Base-by-base conservation (phyloP, 2,329 filamentous ascomycete species). In the Aspergillus thermomutatus region DNA sequence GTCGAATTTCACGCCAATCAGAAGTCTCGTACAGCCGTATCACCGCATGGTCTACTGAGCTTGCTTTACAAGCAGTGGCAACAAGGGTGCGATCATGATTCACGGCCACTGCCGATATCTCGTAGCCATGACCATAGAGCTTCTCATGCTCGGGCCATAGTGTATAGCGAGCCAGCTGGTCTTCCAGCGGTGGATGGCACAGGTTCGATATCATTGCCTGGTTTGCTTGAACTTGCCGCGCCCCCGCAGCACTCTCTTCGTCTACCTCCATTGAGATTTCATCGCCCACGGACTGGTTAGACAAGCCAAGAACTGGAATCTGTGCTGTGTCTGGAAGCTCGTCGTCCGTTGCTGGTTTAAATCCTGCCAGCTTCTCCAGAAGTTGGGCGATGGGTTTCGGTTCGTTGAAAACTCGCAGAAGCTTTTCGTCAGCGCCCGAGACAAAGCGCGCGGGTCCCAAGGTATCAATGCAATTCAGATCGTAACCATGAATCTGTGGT, bases 71-170 rank as follows among this genome's bases (percentile, higher is more conserved):
- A 1, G 94, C 92, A 53, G 92, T 97, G 31, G 94, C 94, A 14
- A 99, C 82, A 23, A 97, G 74, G 3, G 75, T 79, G 11, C 89
- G 88, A 65, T 92, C 87, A 68, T 90, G 84, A 67, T 86, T 91
- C 7, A 88, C 83, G 10, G 92, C 90, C 17, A 96, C 84, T 40
- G 91, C 89, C 1, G 91, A 96, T 50, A 99, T 93, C 74, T 99
- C 94, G 75, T 97, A 97, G 28, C 94, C 94, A 75, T 99, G 94
- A 1, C 94, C 94, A 75, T 99, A 99, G 1, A 99, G 83, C 77
- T 99, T 99, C 74, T 99, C 94, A 6, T 86, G 86, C 71, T 99
- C 94, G 3, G 94, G 94, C 92, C 92, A 99, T 31, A 99, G 85
- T 0, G 94, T 96, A 72, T 95, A 87, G 8, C 92, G 87, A 25